A percentile compares a stretch with the other conserved stretches of the same genome.
Conservation (phyloP, 2,329 filamentous ascomycete genomes). For the Hypoxylon sp. region DNA sequence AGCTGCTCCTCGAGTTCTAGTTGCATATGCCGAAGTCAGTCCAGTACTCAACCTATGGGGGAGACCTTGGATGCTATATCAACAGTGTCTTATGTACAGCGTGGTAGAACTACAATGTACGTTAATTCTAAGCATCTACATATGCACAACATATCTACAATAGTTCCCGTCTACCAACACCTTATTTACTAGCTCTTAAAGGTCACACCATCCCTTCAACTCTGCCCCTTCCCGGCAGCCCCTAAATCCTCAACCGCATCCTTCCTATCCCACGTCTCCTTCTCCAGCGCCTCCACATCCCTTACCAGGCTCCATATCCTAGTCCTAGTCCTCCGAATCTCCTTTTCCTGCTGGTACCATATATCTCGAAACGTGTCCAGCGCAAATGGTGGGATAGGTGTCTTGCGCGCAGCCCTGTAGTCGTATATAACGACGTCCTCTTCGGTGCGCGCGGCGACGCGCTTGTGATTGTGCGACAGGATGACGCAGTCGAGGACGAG, state of each 20-base stretch:
- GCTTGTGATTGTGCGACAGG: slow-evolving; percentile 79
- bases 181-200: not conserved
- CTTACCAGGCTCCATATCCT: slow-evolving; percentile 69
- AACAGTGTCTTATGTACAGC: not conserved
- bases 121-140: not conserved
- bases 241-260: slow-evolving; percentile 80
- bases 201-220: not conserved
- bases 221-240: slow-evolving; percentile 47
- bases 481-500: slow-evolving; percentile 74
- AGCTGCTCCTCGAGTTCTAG: not conserved
- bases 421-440: slow-evolving; percentile 88
- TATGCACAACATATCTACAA: not conserved
- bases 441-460: slow-evolving; percentile 78
- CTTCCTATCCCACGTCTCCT: slow-evolving; percentile 77
- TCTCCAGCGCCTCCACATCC: slow-evolving; percentile 74
- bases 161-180: not conserved
- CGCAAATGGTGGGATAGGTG: slow-evolving; percentile 71
- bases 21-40: not conserved
- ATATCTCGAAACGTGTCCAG: slow-evolving; percentile 69
- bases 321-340: slow-evolving; percentile 64
- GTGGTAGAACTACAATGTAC: not conserved
- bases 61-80: not conserved
- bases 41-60: no score
- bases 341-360: slow-evolving; percentile 72
- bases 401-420: slow-evolving; percentile 71